Conservation (phyloP, 148 eudicot species). For the Bassia scoparia region DNA sequence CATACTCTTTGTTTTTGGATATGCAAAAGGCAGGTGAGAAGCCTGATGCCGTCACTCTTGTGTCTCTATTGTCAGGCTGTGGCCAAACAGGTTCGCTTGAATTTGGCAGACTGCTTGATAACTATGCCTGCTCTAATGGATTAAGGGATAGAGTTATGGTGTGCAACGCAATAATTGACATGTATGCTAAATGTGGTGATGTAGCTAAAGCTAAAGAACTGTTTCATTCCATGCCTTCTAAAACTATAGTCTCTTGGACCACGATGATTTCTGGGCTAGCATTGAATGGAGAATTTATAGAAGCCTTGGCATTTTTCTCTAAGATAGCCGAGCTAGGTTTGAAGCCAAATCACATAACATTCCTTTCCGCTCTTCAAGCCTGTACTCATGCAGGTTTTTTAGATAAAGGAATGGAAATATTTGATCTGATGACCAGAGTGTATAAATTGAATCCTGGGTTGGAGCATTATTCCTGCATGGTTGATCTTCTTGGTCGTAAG, state of each 20-base stretch:
- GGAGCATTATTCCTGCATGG: slow-evolving; percentile 63
- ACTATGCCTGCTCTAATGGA: slow-evolving; percentile 33
- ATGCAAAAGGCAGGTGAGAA: slow-evolving; percentile 50
- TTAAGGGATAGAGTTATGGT: slow-evolving; percentile 32
- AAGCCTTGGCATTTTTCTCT: slow-evolving; percentile 44
- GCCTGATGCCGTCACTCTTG: slow-evolving; percentile 55
- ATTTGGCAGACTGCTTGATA: slow-evolving; percentile 54
- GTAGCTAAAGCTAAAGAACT: slow-evolving; percentile 39
- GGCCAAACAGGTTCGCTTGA: slow-evolving; percentile 61
- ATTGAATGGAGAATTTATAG: slow-evolving; percentile 48
- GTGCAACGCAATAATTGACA: slow-evolving; percentile 54
- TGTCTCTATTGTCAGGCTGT: slow-evolving; percentile 50
- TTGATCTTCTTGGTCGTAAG: slow-evolving; percentile 66
- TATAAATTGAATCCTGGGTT: slow-evolving; percentile 40
- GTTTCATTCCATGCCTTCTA: slow-evolving; percentile 43
- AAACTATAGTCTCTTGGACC: slow-evolving; percentile 59
- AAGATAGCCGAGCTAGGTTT: slow-evolving; percentile 39
- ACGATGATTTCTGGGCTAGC: slow-evolving; percentile 56
- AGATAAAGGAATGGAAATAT: slow-evolving; percentile 56
- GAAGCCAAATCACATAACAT: slow-evolving; percentile 58
- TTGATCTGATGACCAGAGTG: slow-evolving; percentile 45
- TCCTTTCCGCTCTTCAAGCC: slow-evolving; percentile 65
- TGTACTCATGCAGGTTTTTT: slow-evolving; percentile 61
- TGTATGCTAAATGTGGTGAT: slow-evolving; percentile 68
- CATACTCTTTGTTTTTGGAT: slow-evolving; percentile 40